Conservation (phyloP, 75 land plant species). For the Pinus taeda region DNA sequence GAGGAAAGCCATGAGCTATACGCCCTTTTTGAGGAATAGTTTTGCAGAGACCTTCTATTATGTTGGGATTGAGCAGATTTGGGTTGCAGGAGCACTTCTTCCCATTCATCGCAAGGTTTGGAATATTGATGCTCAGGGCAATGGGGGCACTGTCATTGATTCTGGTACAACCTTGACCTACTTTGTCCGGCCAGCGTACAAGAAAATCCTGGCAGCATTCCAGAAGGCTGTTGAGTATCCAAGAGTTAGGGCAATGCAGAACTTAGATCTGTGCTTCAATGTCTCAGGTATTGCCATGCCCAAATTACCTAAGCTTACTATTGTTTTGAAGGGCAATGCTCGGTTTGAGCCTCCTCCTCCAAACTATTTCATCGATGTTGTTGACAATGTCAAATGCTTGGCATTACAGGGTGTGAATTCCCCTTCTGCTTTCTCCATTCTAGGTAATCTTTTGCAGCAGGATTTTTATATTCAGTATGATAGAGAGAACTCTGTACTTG, state of each 20-base stretch:
- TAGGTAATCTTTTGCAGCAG: slow-evolving; percentile 85
- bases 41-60: slow-evolving; percentile 59
- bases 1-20: slow-evolving; percentile 28
- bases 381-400: slow-evolving; percentile 44
- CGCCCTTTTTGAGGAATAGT: slow-evolving; percentile 58
- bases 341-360: slow-evolving; percentile 47
- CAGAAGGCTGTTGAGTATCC: slow-evolving; percentile 25
- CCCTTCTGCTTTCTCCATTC: slow-evolving; percentile 37
- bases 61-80: slow-evolving; percentile 31
- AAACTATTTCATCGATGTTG: slow-evolving; percentile 58
- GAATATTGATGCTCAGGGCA: slow-evolving; percentile 49
- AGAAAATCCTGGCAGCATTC: slow-evolving; percentile 28
- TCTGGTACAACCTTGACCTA: slow-evolving; percentile 73
- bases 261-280: slow-evolving; percentile 47
- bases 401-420: slow-evolving; percentile 40
- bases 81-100: slow-evolving; percentile 24
- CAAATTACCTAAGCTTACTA: slow-evolving; percentile 32
- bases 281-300: slow-evolving; percentile 19
- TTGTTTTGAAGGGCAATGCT: slow-evolving; percentile 41
- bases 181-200: slow-evolving; percentile 48
- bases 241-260: slow-evolving; percentile 23
- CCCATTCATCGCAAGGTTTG: slow-evolving; percentile 43
- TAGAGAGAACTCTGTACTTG: slow-evolving; percentile 43
- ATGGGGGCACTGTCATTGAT: slow-evolving; percentile 70
- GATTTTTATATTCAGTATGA: slow-evolving; percentile 62